Base-by-base conservation (phyloP, 441 rosid genomes). In the Aquilaria agallochum region DNA sequence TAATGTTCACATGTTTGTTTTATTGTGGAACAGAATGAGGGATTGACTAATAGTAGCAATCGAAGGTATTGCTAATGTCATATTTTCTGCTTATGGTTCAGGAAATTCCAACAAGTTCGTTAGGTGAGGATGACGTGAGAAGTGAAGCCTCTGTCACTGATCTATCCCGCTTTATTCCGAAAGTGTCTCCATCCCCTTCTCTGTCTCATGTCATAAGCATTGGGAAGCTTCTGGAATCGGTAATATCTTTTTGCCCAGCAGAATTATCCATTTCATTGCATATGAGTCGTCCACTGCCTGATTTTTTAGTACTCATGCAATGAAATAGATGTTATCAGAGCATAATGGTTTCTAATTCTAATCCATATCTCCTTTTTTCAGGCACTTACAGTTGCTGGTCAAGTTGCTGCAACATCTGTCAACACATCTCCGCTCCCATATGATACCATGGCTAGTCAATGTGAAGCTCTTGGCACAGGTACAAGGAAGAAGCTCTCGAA, bases 311-410 rank as follows among this genome's bases (percentile, higher is more conserved):
- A 20, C 27, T 20, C 27, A 20, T 2, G 0, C 14, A 55, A 44
- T 60, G 45, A 32, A 9, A 48, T 59, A 31, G 46, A 34, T 20
- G 31, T 62, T 44, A 30, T 66, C 58, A 54, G 11, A 9, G 48
- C 53, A 3, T 30, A 13, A 3, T 34, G 51, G 11, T 44, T 60
- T 46, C 51, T 53, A 33, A 42, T 40, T 15, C 64, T 59, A 54
- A n/a, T 57, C 59, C 5, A 50, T 68, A 10, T 14, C 9, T 40
- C 45, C 11, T 48, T 56, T 63, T 54, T 73, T 60, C 82, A 95
- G 98, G 96, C 99, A 2, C 96, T 92, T 13, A 87, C 83, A 81
- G 96, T 92, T 34, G 99, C 98, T 32, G 96, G 98, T 72, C 92
- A 90, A 76, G 98, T 95, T 60, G 96, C 92, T 27, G 95, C 84